A percentile compares a stretch with the other conserved stretches of the same genome.
Conservation (phyloP, 352 stramenopile species). For the Phytophthora pisi region DNA sequence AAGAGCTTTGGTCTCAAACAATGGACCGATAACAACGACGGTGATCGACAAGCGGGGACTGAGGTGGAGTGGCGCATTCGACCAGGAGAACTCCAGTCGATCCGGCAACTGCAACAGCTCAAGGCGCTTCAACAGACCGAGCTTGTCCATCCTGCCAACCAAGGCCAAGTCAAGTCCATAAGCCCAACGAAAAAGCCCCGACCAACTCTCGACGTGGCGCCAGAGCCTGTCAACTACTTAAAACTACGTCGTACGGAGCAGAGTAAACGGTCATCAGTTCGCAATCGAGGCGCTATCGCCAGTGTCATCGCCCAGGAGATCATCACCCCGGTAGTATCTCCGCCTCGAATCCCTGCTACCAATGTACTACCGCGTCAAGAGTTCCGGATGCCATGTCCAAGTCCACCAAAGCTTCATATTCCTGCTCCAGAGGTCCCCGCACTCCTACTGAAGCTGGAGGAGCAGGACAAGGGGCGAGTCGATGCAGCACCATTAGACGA, state of each 20-base stretch:
- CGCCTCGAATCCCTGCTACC: constrained; percentile 3
- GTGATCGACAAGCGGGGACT: neutral
- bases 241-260: constrained; percentile 63
- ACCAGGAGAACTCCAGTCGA: constrained; percentile 34
- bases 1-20: neutral
- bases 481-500: constrained; percentile 23
- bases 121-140: constrained; percentile 14
- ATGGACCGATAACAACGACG: constrained; percentile 17
- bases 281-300: constrained; percentile 49
- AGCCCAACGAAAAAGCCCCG: constrained; percentile 14
- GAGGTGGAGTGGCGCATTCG: constrained; percentile 25
- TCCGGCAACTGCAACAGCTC: constrained; percentile 29
- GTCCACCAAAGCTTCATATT: constrained; percentile 11
- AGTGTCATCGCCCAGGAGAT: constrained; percentile 57
- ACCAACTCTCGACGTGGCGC: constrained; percentile 18
- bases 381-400: constrained; percentile 24
- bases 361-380: constrained; percentile 10
- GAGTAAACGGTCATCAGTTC: constrained; percentile 49
- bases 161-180: constrained; percentile 8
- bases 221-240: constrained; percentile 72
- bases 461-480: constrained; percentile 28
- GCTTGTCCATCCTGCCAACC: constrained; percentile 11
- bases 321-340: constrained; percentile 35
- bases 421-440: constrained; percentile 5
- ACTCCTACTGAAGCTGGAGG: constrained; percentile 20